Evolutionary conservation across 2,329 filamentous ascomycete species (phyloP).

Genomic region (Monilinia fructicola): DNA sequence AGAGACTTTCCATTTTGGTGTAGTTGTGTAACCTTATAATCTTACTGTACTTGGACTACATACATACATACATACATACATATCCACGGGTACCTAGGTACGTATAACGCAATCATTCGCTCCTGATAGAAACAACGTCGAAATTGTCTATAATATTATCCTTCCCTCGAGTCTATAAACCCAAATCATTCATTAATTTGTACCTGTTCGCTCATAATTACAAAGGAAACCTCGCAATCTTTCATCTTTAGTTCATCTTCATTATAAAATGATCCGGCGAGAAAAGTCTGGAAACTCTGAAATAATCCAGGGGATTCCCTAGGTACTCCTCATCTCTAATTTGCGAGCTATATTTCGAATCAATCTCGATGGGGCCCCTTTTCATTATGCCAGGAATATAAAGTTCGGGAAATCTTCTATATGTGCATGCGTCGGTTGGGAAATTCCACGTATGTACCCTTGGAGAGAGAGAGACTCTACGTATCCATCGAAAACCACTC

Average conservation of each 20-base stretch:
- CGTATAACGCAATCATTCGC: too few species aligned
- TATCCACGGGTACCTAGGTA: too few species aligned
- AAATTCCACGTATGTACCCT: not conserved
- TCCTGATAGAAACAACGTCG: too few species aligned
- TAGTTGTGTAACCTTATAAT: too few species aligned
- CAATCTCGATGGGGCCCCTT: not conserved
- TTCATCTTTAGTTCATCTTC: too few species aligned
- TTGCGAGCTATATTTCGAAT: not conserved
- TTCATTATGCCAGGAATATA: not conserved
- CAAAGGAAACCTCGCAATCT: too few species aligned
- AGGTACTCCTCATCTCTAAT: not conserved
- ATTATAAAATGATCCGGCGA: not conserved
- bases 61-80: too few species aligned
- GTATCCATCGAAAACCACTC: not conserved
- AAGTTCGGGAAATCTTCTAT: not conserved
- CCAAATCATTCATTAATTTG: not conserved
- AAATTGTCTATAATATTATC: not conserved
- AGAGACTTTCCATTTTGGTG: too few species aligned
- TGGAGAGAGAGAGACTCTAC: not conserved
- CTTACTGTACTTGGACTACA: too few species aligned
- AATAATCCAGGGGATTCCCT: not conserved
- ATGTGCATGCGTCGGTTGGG: not conserved
- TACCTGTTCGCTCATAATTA: too few species aligned
- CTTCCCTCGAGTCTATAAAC: not conserved
- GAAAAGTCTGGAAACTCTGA: constrained; percentile 5